Evolutionary conservation across 1,139 yeast genomes (phyloP).

Genomic region (Pichia terricola): DNA sequence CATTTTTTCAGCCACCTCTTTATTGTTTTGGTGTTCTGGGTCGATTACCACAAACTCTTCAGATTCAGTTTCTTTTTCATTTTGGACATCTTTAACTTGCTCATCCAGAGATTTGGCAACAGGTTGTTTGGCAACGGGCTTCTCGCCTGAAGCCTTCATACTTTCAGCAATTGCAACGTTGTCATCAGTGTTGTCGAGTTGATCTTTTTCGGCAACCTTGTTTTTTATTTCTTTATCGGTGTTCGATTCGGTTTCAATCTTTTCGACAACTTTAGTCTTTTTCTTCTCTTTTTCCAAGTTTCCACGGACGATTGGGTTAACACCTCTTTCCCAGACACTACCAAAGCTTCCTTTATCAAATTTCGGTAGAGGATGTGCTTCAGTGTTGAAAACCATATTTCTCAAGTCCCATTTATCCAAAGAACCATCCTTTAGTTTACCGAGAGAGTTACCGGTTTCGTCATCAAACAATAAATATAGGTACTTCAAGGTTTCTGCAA

Average conservation of each 20-base stretch:
- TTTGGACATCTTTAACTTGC: constrained; percentile 3
- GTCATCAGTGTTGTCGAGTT: constrained; percentile 4
- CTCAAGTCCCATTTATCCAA: constrained; percentile 35
- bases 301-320: constrained; percentile 1
- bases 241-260: neutral
- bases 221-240: neutral
- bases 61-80: constrained; percentile 1
- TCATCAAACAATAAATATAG: constrained; percentile 74
- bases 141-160: constrained; percentile 16
- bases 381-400: constrained; percentile 73
- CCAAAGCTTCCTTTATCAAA: constrained; percentile 46
- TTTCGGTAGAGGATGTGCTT: constrained; percentile 85
- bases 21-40: constrained; percentile 7
- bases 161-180: constrained; percentile 18
- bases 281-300: too few relatives aligned
- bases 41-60: constrained; percentile 6
- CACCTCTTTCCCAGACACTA: constrained; percentile 49
- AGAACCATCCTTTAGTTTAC: constrained; percentile 6
- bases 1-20: constrained; percentile 16
- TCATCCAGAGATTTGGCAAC: constrained; percentile 7
- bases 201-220: neutral
- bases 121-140: constrained; percentile 19
- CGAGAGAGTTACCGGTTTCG: constrained; percentile 28
- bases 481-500: constrained; percentile 87
- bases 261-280: neutral